Conservation (phyloP, 495 filamentous ascomycete species). For the Aspergillus leporis region DNA sequence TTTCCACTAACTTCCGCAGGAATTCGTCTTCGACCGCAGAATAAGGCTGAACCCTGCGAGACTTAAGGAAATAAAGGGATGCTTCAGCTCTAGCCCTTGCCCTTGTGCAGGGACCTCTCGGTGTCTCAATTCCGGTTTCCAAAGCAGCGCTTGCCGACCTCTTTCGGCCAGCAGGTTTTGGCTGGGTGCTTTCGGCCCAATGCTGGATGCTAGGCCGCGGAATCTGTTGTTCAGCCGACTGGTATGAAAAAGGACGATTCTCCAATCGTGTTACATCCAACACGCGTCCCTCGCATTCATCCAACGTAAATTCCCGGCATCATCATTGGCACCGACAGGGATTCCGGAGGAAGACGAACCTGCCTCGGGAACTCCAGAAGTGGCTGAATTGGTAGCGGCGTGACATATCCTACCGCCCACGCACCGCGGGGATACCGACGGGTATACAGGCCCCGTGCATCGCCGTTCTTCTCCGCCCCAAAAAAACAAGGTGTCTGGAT, state of each 20-base stretch:
- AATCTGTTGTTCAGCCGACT: background rate
- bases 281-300: background rate
- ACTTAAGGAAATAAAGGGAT: background rate
- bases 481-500: background rate
- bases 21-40: background rate
- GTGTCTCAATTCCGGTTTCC: background rate
- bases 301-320: background rate
- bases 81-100: background rate
- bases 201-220: background rate
- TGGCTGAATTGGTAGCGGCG: background rate
- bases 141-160: background rate
- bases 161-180: background rate
- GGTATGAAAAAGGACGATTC: background rate
- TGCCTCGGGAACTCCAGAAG: background rate
- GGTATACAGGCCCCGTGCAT: background rate
- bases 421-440: background rate
- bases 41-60: background rate
- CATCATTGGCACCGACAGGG: background rate
- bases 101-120: background rate
- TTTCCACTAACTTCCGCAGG: background rate
- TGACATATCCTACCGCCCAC: background rate
- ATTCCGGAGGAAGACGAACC: background rate
- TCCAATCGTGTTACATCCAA: background rate
- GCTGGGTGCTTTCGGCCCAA: background rate
- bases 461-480: background rate